Percentiles rank a stretch among this genome's conserved stretches.
Conservation (phyloP, 2,329 filamentous ascomycete genomes). For the Fusarium tanahbumbuense region DNA sequence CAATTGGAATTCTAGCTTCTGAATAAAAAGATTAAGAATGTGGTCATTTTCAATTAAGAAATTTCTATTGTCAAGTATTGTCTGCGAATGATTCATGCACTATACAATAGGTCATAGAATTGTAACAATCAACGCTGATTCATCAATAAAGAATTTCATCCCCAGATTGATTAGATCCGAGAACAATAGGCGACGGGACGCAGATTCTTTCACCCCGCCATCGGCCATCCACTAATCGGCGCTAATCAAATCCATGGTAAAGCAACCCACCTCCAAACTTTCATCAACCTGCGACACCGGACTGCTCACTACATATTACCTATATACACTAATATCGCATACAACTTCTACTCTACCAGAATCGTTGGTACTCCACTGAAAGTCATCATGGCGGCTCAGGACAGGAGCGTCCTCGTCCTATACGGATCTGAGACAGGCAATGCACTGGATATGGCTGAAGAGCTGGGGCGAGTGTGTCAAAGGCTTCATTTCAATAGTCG, state of each 20-base stretch:
- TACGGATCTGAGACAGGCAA: conserved; percentile 98
- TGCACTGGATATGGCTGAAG: conserved; percentile 88
- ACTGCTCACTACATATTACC: neutral
- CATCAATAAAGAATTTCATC: conserved; percentile 12
- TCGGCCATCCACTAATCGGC: conserved; percentile 40
- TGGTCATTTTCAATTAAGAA: no score
- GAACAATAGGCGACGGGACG: neutral
- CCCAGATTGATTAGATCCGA: conserved; percentile 41
- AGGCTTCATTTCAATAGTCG: conserved; percentile 81
- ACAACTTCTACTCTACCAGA: neutral
- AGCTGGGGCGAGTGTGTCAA: conserved; percentile 79
- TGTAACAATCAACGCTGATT: conserved; percentile 7
- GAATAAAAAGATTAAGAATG: neutral
- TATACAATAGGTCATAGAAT: neutral
- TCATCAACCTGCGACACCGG: conserved; percentile 22
- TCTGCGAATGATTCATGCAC: neutral
- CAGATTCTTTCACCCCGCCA: conserved; percentile 35
- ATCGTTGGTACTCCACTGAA: neutral
- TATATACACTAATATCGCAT: neutral
- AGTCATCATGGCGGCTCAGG: conserved; percentile 43
- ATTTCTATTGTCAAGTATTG: neutral
- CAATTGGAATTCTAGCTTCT: neutral
- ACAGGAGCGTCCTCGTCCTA: conserved; percentile 72
- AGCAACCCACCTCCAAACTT: conserved; percentile 21
- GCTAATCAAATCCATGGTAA: conserved; percentile 28